Evolutionary conservation across 1,284 basidiomycete species (phyloP), one percentile per base, ranked within the genome.

Genomic region (Ceratobasidium sp.): DNA sequence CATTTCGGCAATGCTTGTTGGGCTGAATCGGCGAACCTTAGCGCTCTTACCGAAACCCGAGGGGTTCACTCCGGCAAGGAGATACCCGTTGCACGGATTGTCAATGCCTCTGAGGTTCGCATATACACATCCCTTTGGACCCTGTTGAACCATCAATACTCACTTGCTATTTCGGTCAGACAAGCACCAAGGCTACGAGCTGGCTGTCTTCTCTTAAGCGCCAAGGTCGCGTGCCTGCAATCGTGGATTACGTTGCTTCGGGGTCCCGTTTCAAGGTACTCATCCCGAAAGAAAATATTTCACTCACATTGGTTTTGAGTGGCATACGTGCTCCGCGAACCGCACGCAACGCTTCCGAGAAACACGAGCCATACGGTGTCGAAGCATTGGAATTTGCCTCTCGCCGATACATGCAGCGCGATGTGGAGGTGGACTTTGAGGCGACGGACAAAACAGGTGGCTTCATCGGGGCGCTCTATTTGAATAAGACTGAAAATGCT

Each of bases 11-110:
- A n/a, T 5, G 22, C 22, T 12, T 34, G 20, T 32, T 40, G 47
- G 62, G 70, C 72, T 2, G 65, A 47, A 42, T 20, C 31, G 54
- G 67, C 70, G 54, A 72, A 13, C 38, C 53, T 54, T 74, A 93
- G 92, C 43, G 95, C 96, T 47, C 83, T 87, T 0, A 78, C 89
- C 1, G 96, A 94, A 68, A 77, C 79, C n/a, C 87, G 91, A 69
- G 96, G 96, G 3, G 84, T 99, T 17, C 96, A 99, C 78, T 96
- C 94, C 17, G 90, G 92, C 54, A 98, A 98, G 79, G 95, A 98
- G 55, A 82, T 91, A 22, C 77, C 82, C 0, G 75, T 82, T 3
- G 81, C 87, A 80, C 69, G 84, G 82, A 76, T 93, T 83, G 73
- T 96, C 84, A 98, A 99, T 79, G 90, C 96, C 20, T 97, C 94